Evolutionary conservation across 495 filamentous ascomycete genomes (phyloP).

Genomic region (Mytilinidion resinicola): DNA sequence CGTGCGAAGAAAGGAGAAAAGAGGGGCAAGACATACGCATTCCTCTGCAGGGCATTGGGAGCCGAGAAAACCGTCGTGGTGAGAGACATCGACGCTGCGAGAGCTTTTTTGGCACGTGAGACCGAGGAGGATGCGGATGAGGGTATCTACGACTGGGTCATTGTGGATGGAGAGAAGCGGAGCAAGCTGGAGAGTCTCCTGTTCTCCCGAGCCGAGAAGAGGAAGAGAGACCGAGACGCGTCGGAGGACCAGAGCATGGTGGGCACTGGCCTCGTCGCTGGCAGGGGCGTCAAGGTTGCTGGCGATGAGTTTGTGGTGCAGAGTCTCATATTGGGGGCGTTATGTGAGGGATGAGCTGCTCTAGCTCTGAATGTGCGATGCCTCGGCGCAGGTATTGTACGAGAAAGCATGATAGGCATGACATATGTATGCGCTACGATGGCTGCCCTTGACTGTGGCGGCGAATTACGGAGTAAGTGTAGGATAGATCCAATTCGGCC

Average conservation of each 20-base stretch:
- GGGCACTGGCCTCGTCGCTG: slow-evolving; percentile 25
- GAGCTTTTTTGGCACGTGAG: slow-evolving; percentile 38
- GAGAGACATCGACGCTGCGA: slow-evolving; percentile 56
- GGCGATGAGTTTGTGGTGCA: slow-evolving; percentile 88
- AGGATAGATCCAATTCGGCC: no score
- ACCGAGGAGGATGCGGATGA: slow-evolving; percentile 13
- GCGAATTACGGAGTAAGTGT: no score
- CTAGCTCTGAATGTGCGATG: no score
- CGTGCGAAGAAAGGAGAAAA: slow-evolving; percentile 56
- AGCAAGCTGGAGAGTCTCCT: slow-evolving; percentile 41
- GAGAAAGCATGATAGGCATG: no score
- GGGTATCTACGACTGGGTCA: slow-evolving; percentile 69
- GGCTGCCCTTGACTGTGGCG: no score
- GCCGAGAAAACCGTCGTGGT: slow-evolving; percentile 60
- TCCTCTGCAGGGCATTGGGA: slow-evolving; percentile 73
- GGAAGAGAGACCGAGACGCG: slow-evolving; percentile 42
- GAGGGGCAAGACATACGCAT: slow-evolving; percentile 54
- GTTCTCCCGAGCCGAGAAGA: slow-evolving; percentile 40
- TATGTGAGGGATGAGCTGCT: slow-evolving; percentile 51
- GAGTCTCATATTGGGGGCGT: slow-evolving; percentile 78
- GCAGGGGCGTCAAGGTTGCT: slow-evolving; percentile 54
- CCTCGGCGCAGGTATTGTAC: no score
- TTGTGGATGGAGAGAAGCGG: slow-evolving; percentile 57
- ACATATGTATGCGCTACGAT: no score
- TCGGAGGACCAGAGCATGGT: slow-evolving; percentile 27